Conservation (phyloP, 225 moss, liverwort and hornwort genomes). For the Asterella californica region DNA sequence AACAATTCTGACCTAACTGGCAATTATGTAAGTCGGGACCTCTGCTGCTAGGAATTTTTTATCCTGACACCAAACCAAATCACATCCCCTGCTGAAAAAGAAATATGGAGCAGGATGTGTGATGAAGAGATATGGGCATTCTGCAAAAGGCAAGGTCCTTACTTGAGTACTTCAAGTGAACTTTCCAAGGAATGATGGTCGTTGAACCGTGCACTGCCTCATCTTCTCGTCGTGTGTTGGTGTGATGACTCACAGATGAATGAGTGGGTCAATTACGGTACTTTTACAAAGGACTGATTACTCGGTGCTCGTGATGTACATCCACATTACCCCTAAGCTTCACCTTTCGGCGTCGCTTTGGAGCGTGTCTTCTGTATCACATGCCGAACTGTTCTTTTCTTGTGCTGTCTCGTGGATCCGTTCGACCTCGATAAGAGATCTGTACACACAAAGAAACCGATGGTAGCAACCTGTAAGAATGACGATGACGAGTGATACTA, state of each 20-base stretch:
- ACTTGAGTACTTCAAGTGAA: not conserved
- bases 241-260: not conserved
- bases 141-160: not conserved
- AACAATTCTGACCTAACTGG: not conserved
- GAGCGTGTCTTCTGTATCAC: not conserved
- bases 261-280: not conserved
- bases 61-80: not conserved
- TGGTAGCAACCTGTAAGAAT: not conserved
- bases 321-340: not conserved
- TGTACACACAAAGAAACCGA: not conserved
- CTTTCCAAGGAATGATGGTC: not conserved
- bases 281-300: slow-evolving; percentile 7
- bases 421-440: slow-evolving; percentile 12
- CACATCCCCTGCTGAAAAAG: not conserved
- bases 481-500: not conserved
- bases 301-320: not conserved
- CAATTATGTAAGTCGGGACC: not conserved
- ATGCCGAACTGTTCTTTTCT: slow-evolving; percentile 1
- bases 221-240: not conserved
- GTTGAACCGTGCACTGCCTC: not conserved
- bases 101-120: too few species aligned
- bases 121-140: not conserved
- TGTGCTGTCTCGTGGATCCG: slow-evolving; percentile 8
- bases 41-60: not conserved
- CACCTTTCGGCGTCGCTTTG: not conserved